Evolutionary conservation across 495 filamentous ascomycete genomes (phyloP).

Genomic region (Parathielavia appendiculata): DNA sequence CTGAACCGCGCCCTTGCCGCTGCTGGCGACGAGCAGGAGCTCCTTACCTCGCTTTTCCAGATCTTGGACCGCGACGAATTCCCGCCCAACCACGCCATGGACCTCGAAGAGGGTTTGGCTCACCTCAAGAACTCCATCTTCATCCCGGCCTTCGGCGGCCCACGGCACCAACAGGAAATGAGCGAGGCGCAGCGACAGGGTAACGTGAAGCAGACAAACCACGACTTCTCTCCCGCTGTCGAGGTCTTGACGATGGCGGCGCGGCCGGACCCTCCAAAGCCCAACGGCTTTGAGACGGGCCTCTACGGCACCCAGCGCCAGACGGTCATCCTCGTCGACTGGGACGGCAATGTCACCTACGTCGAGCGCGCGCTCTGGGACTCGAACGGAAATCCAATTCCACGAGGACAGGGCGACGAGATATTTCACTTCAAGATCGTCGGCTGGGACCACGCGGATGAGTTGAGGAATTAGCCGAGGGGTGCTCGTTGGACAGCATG

Average conservation of each 20-base stretch:
- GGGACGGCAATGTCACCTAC: slow-evolving; percentile 70
- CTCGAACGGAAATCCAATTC: slow-evolving; percentile 54
- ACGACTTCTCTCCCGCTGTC: slow-evolving; percentile 10
- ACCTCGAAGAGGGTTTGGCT: slow-evolving; percentile 64
- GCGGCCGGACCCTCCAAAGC: slow-evolving; percentile 26
- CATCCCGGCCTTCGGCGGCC: slow-evolving; percentile 65
- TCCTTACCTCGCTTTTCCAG: slow-evolving; percentile 66
- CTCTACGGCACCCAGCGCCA: slow-evolving; percentile 93
- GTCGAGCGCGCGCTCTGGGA: slow-evolving; percentile 82
- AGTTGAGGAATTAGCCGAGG: slow-evolving; percentile 11
- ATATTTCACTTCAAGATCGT: slow-evolving; percentile 61
- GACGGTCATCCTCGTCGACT: slow-evolving; percentile 74
- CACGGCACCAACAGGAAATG: slow-evolving; percentile 43
- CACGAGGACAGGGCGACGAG: slow-evolving; percentile 56
- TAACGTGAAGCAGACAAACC: slow-evolving; percentile 14
- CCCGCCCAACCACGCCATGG: slow-evolving; percentile 54
- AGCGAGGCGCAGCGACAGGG: slow-evolving; percentile 43
- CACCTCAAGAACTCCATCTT: slow-evolving; percentile 76
- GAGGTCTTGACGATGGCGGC: slow-evolving; percentile 28
- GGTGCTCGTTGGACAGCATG: background rate
- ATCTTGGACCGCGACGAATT: slow-evolving; percentile 69
- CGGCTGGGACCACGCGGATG: slow-evolving; percentile 32
- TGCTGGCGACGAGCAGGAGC: slow-evolving; percentile 38
- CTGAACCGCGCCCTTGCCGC: slow-evolving; percentile 30
- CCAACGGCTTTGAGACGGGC: slow-evolving; percentile 47